These are phyloP conservation scores for Anaeramoeba flamelloides DNA, from an alignment of 78 protist genomes.

Conservation along the genomic window DNA sequence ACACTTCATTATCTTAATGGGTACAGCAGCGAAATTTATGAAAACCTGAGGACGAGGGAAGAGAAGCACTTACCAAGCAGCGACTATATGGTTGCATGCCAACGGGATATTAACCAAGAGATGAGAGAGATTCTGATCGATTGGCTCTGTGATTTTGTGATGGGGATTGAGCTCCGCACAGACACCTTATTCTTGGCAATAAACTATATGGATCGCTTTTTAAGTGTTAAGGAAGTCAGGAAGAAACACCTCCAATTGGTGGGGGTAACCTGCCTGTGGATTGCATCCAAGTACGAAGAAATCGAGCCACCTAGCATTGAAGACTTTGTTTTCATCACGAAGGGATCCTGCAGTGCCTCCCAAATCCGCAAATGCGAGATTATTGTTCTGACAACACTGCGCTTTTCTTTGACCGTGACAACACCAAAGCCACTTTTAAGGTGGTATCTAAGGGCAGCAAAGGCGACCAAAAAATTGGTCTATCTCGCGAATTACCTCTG, in stretches of 20 bases:
- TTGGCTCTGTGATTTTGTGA: neutral
- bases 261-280: neutral
- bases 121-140: neutral
- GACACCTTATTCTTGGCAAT: neutral
- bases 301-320: neutral
- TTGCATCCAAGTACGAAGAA: neutral
- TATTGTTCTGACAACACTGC: neutral
- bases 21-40: neutral
- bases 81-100: neutral
- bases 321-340: neutral
- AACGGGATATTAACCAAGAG: neutral
- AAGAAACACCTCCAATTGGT: neutral
- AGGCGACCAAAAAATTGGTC: neutral
- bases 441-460: neutral
- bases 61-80: neutral
- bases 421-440: neutral
- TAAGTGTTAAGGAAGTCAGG: neutral
- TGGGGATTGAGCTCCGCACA: neutral
- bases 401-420: neutral
- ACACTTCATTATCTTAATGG: no score
- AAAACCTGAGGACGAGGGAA: neutral
- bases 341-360: neutral
- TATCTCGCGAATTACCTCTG: neutral
- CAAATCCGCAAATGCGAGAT: neutral
- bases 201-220: neutral